phyloP scores from a whole-genome alignment of 108 stramenopile genomes.

The Epipyxis sp. region DNA sequence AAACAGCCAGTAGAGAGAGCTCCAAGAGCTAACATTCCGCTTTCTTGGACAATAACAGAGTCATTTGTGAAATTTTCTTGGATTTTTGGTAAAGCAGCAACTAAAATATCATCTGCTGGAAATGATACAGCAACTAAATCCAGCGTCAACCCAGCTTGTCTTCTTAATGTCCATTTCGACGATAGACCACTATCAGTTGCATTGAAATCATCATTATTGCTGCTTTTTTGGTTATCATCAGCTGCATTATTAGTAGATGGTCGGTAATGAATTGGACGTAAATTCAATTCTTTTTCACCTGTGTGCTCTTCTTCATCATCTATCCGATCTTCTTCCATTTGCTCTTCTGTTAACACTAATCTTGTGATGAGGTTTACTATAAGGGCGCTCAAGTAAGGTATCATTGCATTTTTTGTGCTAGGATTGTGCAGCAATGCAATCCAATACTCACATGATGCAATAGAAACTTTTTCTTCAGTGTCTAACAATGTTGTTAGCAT shows the following conservation, averaged over 20 bases:
- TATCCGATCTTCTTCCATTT: not conserved
- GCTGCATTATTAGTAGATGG: no score
- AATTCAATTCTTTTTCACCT: not conserved
- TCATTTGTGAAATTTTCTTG: not conserved
- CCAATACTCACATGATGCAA: not conserved
- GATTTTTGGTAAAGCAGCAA: not conserved
- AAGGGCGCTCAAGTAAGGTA: not conserved
- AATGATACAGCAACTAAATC: not conserved
- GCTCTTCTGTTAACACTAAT: not conserved
- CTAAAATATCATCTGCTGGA: not conserved
- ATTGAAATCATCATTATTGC: not conserved
- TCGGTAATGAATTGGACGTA: not conserved
- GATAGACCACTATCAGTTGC: not conserved
- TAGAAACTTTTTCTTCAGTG: not conserved
- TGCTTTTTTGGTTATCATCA: no score
- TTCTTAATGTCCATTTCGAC: not conserved
- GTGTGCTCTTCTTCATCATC: not conserved
- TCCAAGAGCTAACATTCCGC: slow-evolving; percentile 8
- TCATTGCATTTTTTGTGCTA: not conserved
- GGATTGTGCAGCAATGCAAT: not conserved
- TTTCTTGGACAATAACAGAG: not conserved
- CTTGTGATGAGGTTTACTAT: not conserved
- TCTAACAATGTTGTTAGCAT: not conserved
- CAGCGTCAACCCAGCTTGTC: slow-evolving; percentile 4
- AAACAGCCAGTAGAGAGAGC: not conserved